Base-by-base conservation (phyloP, 2,329 filamentous ascomycete species). In the Fusarium protoensiforme region DNA sequence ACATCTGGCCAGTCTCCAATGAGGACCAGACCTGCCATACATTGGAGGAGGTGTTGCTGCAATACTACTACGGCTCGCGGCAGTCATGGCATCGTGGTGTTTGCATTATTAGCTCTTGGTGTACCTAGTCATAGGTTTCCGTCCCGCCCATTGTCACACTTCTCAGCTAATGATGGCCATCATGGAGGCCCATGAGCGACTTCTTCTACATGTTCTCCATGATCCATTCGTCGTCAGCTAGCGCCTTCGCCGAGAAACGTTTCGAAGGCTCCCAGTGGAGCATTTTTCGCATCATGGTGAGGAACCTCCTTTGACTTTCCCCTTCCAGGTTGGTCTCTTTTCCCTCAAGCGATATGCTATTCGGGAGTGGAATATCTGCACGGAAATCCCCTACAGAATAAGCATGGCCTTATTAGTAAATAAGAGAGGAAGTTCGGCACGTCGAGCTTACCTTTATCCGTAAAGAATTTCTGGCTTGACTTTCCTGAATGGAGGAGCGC, bases 391-490 rank as follows among this genome's bases (percentile, higher is more conserved):
- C 81, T 83, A 72, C 22, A 36, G 16, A 39, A 27, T 3, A n/a
- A 36, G 24, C n/a, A 33, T 6, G 5, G 46, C 36, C 20, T 36
- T 13, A 41, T 69, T 14, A 68, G 56, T 9, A 56, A 33, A 11
- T 33, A 67, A 31, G 53, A 59, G 33, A 61, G 2, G 13, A 11
- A 43, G 24, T 7, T 27, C 5, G 57, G 20, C 13, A 65, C 6
- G 8, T 51, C 29, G 41, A 59, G 61, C 67, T 65, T 79, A 81
- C 83, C 83, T 64, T 80, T 58, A 5, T 80, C 68, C 0, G 81
- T 79, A 59, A 85, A 86, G 75, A 84, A 86, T 54, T 82, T 83
- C 0, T 65, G 39, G 1, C 63, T 83, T 9, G 74, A 63, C 7
- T 76, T 72, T 2, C 82, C 83, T 13, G 57, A 76, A 0, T 72